phyloP scores from a whole-genome alignment of 78 protist genomes.

The Chrysochromulina parva region DNA sequence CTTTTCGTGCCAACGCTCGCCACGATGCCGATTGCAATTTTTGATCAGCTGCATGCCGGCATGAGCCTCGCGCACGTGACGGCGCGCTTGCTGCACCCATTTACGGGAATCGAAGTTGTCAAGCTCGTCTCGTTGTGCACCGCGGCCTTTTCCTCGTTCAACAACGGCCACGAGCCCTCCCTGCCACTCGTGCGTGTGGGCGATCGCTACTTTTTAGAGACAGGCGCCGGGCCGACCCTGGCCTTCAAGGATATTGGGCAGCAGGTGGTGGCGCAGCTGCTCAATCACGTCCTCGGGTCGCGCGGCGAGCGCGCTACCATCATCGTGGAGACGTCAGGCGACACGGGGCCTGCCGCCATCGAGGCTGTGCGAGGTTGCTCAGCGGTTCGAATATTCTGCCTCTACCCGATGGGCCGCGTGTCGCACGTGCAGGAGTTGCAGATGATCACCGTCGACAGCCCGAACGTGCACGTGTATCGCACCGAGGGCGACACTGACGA shows the following conservation, averaged over 20 bases:
- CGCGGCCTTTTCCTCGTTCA: not conserved
- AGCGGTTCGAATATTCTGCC: slow-evolving; percentile 1
- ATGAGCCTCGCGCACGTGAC: not conserved
- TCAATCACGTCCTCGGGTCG: not conserved
- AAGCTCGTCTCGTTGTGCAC: not conserved
- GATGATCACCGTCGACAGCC: not conserved
- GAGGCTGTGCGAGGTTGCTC: slow-evolving; percentile 1
- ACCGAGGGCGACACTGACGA: slow-evolving; percentile 7
- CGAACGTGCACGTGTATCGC: not conserved
- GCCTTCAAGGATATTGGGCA: slow-evolving; percentile 52
- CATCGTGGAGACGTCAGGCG: slow-evolving; percentile 52
- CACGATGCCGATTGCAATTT: too few relatives aligned
- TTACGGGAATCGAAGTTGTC: not conserved
- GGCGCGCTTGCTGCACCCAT: not conserved
- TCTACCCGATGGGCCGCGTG: slow-evolving; percentile 42
- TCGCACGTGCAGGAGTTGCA: not conserved
- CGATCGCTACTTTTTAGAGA: not conserved
- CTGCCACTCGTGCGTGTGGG: not conserved
- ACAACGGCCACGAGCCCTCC: not conserved
- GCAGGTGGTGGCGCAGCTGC: slow-evolving; percentile 41
- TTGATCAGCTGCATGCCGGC: not conserved
- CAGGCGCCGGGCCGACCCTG: slow-evolving; percentile 46
- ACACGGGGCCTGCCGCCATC: slow-evolving; percentile 61
- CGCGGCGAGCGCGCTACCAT: slow-evolving; percentile 3
- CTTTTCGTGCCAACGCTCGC: not conserved